Conservation (phyloP, 768 basidiomycete species). For the Xerocomus potaroensis region DNA sequence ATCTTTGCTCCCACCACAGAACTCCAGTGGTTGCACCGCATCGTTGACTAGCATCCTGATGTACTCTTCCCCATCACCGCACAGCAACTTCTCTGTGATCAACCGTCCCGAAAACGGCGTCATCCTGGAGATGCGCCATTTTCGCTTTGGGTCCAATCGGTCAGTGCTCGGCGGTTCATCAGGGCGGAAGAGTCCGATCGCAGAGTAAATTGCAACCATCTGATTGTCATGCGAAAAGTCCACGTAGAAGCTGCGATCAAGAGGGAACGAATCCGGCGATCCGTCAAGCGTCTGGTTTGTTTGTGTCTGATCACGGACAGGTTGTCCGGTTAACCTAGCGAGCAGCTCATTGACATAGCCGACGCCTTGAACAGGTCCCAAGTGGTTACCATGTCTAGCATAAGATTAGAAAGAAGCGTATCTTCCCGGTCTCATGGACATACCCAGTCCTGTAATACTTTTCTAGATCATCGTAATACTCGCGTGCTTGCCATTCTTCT, state of each 20-base stretch:
- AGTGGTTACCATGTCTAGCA: constrained; percentile 57
- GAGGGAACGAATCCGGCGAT: constrained; percentile 65
- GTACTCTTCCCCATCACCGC: constrained; percentile 37
- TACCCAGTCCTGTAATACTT: constrained; percentile 80
- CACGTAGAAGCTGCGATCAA: constrained; percentile 58
- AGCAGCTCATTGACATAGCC: constrained; percentile 90
- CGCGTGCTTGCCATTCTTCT: constrained; percentile 62
- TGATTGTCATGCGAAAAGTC: constrained; percentile 88
- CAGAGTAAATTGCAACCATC: constrained; percentile 71
- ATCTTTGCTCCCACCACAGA: constrained; percentile 50
- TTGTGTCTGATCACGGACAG: constrained; percentile 66
- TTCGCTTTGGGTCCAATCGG: constrained; percentile 23
- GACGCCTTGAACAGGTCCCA: constrained; percentile 78
- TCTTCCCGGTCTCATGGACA: constrained; percentile 13
- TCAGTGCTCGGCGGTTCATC: constrained; percentile 11
- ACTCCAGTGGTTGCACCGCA: constrained; percentile 55
- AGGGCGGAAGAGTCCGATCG: constrained; percentile 54
- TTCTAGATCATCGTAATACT: constrained; percentile 67
- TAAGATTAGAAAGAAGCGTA: neutral
- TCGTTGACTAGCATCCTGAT: constrained; percentile 81
- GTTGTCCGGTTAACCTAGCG: constrained; percentile 63
- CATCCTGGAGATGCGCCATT: constrained; percentile 56
- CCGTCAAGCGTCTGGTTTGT: constrained; percentile 70
- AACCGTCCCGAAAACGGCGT: constrained; percentile 75
- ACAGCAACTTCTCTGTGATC: constrained; percentile 66